phyloP scores from a whole-genome alignment of 768 basidiomycete genomes.

The Leccinum boreale region DNA sequence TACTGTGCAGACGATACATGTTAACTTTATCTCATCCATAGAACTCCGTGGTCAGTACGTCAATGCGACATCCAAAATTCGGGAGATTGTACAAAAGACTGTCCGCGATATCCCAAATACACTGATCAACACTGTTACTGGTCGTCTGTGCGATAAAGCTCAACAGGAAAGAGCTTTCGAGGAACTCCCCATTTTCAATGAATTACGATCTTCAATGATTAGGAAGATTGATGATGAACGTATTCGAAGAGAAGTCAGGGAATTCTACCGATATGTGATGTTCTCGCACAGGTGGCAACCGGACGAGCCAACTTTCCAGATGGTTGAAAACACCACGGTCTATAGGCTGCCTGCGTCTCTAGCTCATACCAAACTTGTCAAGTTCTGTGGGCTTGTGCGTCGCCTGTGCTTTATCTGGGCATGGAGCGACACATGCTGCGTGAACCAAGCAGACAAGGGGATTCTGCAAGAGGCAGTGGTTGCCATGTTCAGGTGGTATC shows the following conservation, averaged over 20 bases:
- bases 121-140: not conserved
- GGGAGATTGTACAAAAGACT: not conserved
- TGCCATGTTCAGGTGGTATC: not conserved
- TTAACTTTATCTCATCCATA: not conserved
- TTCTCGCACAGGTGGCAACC: not conserved
- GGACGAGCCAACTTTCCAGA: not conserved
- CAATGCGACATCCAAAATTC: not conserved
- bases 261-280: not conserved
- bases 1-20: not conserved
- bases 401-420: not conserved
- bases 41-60: not conserved
- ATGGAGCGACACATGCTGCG: not conserved
- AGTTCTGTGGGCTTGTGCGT: not conserved
- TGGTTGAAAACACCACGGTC: not conserved
- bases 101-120: not conserved
- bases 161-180: not conserved
- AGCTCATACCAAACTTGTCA: not conserved
- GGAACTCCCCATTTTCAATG: not conserved
- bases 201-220: not conserved
- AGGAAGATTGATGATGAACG: not conserved
- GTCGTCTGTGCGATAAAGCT: not conserved
- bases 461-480: not conserved
- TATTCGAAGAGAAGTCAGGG: not conserved
- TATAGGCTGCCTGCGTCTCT: not conserved
- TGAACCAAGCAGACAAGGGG: not conserved